phyloP scores from a whole-genome alignment of 768 basidiomycete genomes.

The Leccinellum albellum region DNA sequence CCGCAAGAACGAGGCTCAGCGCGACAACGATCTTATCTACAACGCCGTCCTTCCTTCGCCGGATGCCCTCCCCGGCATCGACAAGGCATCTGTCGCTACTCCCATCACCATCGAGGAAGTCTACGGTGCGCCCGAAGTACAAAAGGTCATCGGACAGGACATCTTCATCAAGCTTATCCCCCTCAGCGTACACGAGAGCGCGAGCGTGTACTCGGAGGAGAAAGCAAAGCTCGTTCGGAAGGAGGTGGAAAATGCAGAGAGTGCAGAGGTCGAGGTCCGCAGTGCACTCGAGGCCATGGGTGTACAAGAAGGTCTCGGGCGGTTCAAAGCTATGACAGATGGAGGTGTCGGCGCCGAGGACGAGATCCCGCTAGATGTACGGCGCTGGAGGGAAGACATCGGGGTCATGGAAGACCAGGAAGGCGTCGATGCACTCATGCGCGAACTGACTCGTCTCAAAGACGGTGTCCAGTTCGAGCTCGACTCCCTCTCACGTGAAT shows the following conservation, averaged over 20 bases:
- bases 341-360: conserved; percentile 59
- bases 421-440: conserved; percentile 59
- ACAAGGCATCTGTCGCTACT: conserved; percentile 77
- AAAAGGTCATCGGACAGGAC: conserved; percentile 91
- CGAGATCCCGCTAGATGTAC: conserved; percentile 67
- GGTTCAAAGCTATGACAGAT: conserved; percentile 69
- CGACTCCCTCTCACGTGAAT: conserved; percentile 54
- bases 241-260: conserved; percentile 85
- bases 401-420: conserved; percentile 63
- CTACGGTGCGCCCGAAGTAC: conserved; percentile 85
- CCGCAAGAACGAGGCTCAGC: conserved; percentile 66
- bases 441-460: conserved; percentile 57
- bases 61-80: conserved; percentile 76
- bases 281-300: conserved; percentile 81
- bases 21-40: conserved; percentile 97
- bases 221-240: conserved; percentile 91
- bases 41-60: conserved; percentile 81
- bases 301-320: conserved; percentile 63
- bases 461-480: conserved; percentile 56
- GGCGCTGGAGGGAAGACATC: conserved; percentile 74
- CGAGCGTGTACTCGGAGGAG: conserved; percentile 96
- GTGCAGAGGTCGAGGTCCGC: conserved; percentile 73
- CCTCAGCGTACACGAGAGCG: conserved; percentile 91
- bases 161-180: conserved; percentile 86
- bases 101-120: conserved; percentile 93